Percentiles rank a stretch among this genome's conserved stretches.
Conservation (phyloP, 805 yeast genomes). For the Isabelozyma gotoi region DNA sequence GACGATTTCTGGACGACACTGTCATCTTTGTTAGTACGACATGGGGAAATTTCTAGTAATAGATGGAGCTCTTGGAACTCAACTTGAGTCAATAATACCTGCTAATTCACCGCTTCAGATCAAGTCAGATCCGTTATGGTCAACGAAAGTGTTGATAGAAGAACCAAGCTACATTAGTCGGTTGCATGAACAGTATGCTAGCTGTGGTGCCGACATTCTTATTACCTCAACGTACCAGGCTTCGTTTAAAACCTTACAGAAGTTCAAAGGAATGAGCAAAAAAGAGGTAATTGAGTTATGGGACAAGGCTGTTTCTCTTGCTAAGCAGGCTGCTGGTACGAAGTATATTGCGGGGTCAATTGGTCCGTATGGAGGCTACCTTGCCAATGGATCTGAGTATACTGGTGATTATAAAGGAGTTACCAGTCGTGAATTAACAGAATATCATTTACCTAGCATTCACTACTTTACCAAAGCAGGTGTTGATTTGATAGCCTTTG, state of each 20-base stretch:
- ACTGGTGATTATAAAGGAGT: conserved; percentile 59
- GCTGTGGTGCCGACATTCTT: conserved; percentile 54
- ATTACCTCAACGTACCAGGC: conserved; percentile 65
- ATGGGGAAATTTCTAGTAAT: no score
- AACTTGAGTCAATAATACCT: conserved; percentile 50
- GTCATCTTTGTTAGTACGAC: no score
- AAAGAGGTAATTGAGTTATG: conserved; percentile 15
- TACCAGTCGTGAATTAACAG: conserved; percentile 34
- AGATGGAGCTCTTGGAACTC: conserved; percentile 71
- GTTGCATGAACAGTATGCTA: conserved; percentile 52
- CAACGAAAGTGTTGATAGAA: conserved; percentile 50
- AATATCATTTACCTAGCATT: conserved; percentile 51
- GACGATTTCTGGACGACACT: no score
- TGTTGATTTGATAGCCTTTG: conserved; percentile 62
- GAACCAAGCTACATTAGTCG: conserved; percentile 43
- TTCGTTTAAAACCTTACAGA: conserved; percentile 39
- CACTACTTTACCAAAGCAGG: conserved; percentile 36
- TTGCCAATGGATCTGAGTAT: conserved; percentile 71
- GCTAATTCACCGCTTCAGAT: conserved; percentile 16
- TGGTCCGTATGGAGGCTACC: conserved; percentile 76
- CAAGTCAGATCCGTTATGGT: conserved; percentile 54
- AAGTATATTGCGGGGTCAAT: conserved; percentile 55
- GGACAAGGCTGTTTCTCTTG: conserved; percentile 21
- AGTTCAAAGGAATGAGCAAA: conserved; percentile 16
- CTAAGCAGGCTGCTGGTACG: conserved; percentile 13